phyloP scores from a whole-genome alignment of 2,329 filamentous ascomycete genomes.

The Fusarium virguliforme region DNA sequence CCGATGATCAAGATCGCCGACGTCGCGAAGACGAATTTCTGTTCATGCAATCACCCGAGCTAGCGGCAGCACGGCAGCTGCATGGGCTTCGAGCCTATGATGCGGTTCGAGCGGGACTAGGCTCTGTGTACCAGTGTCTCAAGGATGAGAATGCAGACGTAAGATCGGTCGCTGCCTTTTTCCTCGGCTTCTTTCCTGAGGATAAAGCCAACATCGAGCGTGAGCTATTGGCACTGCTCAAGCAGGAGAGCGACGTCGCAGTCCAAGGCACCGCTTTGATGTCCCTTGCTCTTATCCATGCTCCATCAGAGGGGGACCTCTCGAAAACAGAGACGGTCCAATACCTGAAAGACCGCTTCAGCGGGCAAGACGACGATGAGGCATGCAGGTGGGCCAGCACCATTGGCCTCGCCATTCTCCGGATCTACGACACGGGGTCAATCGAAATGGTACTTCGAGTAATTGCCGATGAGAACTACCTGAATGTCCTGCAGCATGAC shows the following conservation, averaged over 20 bases:
- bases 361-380: background rate
- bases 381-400: background rate
- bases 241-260: background rate
- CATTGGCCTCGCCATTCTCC: slow-evolving; percentile 2
- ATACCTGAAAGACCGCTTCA: background rate
- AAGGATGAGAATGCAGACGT: background rate
- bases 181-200: background rate
- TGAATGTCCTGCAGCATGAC: background rate
- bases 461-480: background rate
- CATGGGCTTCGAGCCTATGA: slow-evolving; percentile 1
- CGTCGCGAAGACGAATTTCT: background rate
- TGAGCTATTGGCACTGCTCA: background rate
- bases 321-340: background rate
- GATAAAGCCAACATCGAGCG: background rate
- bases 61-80: background rate
- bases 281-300: background rate
- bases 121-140: background rate
- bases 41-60: background rate
- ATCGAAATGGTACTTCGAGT: background rate
- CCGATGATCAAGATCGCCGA: background rate
- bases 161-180: slow-evolving; percentile 1
- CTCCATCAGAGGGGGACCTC: background rate
- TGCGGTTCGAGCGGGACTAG: background rate
- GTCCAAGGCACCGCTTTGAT: background rate
- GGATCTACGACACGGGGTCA: background rate